Base-by-base conservation (phyloP, 73 alveolate species). In the Paramecium biaurelia region DNA sequence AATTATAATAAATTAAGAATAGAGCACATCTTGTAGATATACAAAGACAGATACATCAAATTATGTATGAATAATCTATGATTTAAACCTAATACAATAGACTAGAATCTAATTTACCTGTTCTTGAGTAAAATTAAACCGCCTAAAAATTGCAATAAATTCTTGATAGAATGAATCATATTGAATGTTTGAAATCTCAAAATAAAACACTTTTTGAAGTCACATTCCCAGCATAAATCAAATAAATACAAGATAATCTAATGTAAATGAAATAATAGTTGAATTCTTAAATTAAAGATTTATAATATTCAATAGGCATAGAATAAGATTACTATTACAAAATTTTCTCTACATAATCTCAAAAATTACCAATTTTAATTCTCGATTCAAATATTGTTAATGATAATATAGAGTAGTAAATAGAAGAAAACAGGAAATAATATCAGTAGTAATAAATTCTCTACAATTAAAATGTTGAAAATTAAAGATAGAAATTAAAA, bases 11-110 rank as follows among this genome's bases (percentile, higher is more conserved):
- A 30, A 63, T 63, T 63, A 63, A 63, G 84, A 63, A 63, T 63
- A 63, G 84, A 63, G 12, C 84, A 63, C 20, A 12, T 14, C 84
- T 63, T 63, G 23, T 63, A 15, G 84, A 63, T 10, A 34, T 26
- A 30, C 84, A 63, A 26, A 63, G 84, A 63, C 47, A 32, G 28
- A 63, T 63, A 11, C 84, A 63, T 24, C 49, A 63, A 32, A 63
- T 63, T 11, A 63, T 63, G 84, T 63, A 63, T 26, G 84, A 63
- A 63, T 24, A 63, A 63, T 63, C 84, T 6, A 63, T 63, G 84
- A 63, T 63, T 5, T n/a, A 63, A 63, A 30, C 49, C 10, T 9
- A 63, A 63, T 63, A 63, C 26, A 63, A 63, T 63, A 20, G 84
- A 63, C 45, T 63, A 3, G 84, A 63, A 10, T 30, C 21, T 7